phyloP scores from a whole-genome alignment of 2,329 filamentous ascomycete species.

The Myriosclerotinia duriaeana region DNA sequence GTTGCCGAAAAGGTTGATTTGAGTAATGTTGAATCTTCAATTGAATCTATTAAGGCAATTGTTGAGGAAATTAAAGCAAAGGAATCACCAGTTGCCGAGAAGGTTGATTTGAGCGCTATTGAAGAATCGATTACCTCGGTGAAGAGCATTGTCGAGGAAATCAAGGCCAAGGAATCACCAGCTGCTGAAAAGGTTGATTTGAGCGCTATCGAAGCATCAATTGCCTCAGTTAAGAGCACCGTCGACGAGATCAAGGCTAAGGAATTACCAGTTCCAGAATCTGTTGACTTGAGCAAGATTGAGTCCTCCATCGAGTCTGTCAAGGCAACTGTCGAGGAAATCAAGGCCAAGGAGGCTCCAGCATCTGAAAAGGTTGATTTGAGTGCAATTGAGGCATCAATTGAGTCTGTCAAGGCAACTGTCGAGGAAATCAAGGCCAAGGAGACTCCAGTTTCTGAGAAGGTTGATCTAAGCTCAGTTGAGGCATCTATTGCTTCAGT shows the following conservation, averaged over 20 bases:
- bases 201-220: neutral
- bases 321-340: slow-evolving; percentile 16
- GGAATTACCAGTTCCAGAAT: neutral
- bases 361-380: slow-evolving; percentile 27
- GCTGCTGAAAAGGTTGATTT: slow-evolving; percentile 1
- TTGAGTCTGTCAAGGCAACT: slow-evolving; percentile 22
- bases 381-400: slow-evolving; percentile 13
- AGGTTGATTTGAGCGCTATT: slow-evolving; percentile 25
- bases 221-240: slow-evolving; percentile 19
- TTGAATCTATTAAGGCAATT: slow-evolving; percentile 25
- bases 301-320: slow-evolving; percentile 2
- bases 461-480: too few species aligned
- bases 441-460: neutral
- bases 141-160: slow-evolving; percentile 25
- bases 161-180: slow-evolving; percentile 29
- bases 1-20: slow-evolving; percentile 30
- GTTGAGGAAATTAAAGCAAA: slow-evolving; percentile 31
- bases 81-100: slow-evolving; percentile 22
- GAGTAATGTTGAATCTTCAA: slow-evolving; percentile 25
- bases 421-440: slow-evolving; percentile 22
- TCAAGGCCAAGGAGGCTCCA: slow-evolving; percentile 23
- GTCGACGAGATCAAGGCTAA: slow-evolving; percentile 28
- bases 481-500: too few species aligned
- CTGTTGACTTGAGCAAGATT: slow-evolving; percentile 8
- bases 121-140: slow-evolving; percentile 20